Evolutionary conservation across 2,329 filamentous ascomycete genomes (phyloP), one percentile per base, ranked within the genome.

Genomic region (Fusarium phyllophilum): DNA sequence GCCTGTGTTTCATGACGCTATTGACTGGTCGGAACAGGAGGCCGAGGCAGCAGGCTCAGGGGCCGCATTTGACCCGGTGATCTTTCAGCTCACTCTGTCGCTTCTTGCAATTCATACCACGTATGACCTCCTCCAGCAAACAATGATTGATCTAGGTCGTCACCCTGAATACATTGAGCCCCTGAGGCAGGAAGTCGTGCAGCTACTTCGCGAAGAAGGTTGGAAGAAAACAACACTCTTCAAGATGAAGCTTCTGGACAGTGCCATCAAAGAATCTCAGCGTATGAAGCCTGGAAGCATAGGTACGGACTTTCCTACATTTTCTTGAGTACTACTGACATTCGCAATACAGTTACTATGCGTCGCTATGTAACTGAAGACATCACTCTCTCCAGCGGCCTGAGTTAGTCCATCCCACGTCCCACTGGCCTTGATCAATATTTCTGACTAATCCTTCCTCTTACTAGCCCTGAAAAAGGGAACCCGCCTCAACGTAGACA

Each of bases 171-270:
- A 24, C 1, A 49, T 66, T 1, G 18, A 62, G 26, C 42, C 45
- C 1, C 8, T 66, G 1, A 45, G 64, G 0, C 12, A 51, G 14
- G 64, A 66, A 3, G 34, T 57, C 1, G 20, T 56, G 1, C 22
- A 51, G 1, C 10, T 56, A 0, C 36, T 66, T 2, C 11, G 15
- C 2, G 24, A 13, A 1, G 49, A 57, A 4, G 64, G 64, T 0
- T 66, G 49, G 64, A 62, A 62, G 20, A 66, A 62, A 3, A 62
- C 58, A 8, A 44, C 58, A 0, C 29, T 66, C 1, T 38, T n/a
- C 52, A 66, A 66, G 8, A 49, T 66, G 49, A 66, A 62, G 17
- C 58, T 66, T 1, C 36, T 66, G 5, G 64, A 66, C 7, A 62
- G 64, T n/a, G 64, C 48, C 0, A 51, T 66, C 17, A 66, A 66